A percentile compares a stretch with the other conserved stretches of the same genome.
Evolutionary conservation across 2,329 filamentous ascomycete species (phyloP).

Genomic region (Fusarium duplospermum): DNA sequence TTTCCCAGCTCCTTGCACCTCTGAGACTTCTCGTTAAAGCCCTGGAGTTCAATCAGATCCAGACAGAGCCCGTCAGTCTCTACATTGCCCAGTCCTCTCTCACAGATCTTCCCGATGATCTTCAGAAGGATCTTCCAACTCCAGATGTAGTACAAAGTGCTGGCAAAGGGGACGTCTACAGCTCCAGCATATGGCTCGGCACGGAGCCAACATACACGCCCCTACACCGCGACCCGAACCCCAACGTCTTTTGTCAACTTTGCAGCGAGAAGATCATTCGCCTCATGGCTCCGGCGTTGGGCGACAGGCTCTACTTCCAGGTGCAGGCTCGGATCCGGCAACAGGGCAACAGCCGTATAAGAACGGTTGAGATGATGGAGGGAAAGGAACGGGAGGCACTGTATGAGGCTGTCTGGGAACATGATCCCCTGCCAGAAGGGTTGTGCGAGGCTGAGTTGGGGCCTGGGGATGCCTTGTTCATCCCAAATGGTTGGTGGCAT

Average conservation of each 20-base stretch:
- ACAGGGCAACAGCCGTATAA: constrained; percentile 63
- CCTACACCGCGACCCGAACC: constrained; percentile 92
- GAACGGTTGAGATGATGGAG: constrained; percentile 92
- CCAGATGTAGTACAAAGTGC: constrained; percentile 72
- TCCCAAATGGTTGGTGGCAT: constrained; percentile 60
- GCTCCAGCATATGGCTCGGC: constrained; percentile 89
- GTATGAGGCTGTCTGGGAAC: constrained; percentile 77
- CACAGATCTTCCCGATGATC: constrained; percentile 69
- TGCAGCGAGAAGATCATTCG: constrained; percentile 78
- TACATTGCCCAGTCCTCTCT: constrained; percentile 90
- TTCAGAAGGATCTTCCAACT: constrained; percentile 75
- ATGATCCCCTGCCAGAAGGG: constrained; percentile 44
- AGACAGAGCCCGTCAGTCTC: constrained; percentile 58
- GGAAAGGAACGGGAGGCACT: constrained; percentile 76
- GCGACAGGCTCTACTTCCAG: constrained; percentile 70
- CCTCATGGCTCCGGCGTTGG: constrained; percentile 73
- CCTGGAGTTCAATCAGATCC: constrained; percentile 57
- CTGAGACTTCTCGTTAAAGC: constrained; percentile 73
- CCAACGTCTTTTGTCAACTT: constrained; percentile 90
- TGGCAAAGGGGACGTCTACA: constrained; percentile 87
- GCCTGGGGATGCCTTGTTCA: constrained; percentile 60
- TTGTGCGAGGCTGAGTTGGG: constrained; percentile 67
- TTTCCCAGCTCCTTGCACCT: constrained; percentile 69
- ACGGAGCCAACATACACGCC: constrained; percentile 89
- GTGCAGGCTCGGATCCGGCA: constrained; percentile 57